Percentiles rank a stretch among this genome's conserved stretches.
Conservation (phyloP, 306 rosid species). For the Comarum palustre region DNA sequence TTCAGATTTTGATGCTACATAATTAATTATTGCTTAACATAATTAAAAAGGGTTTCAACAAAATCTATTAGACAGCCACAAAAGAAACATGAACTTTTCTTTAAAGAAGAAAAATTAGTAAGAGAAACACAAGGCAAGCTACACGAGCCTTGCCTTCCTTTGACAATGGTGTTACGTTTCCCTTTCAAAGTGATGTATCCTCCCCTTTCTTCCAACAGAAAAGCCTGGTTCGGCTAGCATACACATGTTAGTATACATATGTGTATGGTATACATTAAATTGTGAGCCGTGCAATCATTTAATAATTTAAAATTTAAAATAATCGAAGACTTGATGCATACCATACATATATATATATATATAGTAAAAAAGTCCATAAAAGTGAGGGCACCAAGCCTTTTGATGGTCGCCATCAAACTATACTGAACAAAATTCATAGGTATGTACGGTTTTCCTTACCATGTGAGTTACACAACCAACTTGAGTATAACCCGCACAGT, state of each 20-base stretch:
- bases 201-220: background rate
- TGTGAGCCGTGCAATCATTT: too few species aligned
- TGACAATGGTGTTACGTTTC: background rate
- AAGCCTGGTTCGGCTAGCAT: too few species aligned
- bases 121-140: background rate
- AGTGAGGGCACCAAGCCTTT: background rate
- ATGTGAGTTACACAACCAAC: background rate
- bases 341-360: too few species aligned
- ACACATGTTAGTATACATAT: too few species aligned
- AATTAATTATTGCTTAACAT: background rate
- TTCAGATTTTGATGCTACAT: background rate
- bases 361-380: too few species aligned
- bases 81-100: background rate
- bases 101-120: background rate
- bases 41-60: background rate
- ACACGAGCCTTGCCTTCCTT: background rate
- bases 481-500: too few species aligned
- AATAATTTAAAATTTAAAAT: too few species aligned
- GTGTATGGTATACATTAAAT: too few species aligned
- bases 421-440: too few species aligned
- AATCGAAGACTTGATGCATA: too few species aligned
- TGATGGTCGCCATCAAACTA: slow-evolving; percentile 5
- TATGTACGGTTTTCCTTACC: too few species aligned
- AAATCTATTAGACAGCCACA: background rate
- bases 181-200: background rate